Conservation (phyloP, 2,329 filamentous ascomycete genomes). For the Stemphylium beticola region DNA sequence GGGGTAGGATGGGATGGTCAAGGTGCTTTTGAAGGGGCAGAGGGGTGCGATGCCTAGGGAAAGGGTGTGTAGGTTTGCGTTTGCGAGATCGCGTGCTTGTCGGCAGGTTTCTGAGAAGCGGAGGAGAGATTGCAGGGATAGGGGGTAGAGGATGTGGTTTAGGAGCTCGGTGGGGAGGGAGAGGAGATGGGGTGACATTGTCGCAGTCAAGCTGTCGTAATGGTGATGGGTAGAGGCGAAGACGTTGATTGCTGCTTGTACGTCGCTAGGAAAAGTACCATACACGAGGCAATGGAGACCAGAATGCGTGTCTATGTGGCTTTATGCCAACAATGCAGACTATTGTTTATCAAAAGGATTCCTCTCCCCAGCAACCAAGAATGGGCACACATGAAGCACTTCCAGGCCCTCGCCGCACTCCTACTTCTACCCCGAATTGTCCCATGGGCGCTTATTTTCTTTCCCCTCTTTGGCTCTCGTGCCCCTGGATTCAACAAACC, state of each 20-base stretch:
- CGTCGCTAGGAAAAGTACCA: too few species aligned
- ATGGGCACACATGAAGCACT: too few species aligned
- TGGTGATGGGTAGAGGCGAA: too few species aligned
- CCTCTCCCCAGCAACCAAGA: background rate
- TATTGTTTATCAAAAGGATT: background rate
- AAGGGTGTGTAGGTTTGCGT: slow-evolving; percentile 62
- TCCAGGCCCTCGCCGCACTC: too few species aligned
- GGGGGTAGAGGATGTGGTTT: slow-evolving; percentile 38
- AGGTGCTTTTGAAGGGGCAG: slow-evolving; percentile 42
- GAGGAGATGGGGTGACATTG: slow-evolving; percentile 28
- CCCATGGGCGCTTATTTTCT: background rate
- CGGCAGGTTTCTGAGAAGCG: slow-evolving; percentile 43
- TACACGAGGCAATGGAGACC: too few species aligned
- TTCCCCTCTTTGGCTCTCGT: background rate
- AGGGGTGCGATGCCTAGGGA: slow-evolving; percentile 73
- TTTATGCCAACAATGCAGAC: too few species aligned
- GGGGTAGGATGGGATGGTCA: too few species aligned
- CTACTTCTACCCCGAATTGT: background rate
- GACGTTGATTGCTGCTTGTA: too few species aligned
- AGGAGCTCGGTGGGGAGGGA: slow-evolving; percentile 44
- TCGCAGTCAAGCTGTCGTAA: background rate
- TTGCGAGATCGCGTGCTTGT: slow-evolving; percentile 35
- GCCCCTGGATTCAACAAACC: background rate
- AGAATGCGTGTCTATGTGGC: too few species aligned
- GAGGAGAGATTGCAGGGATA: slow-evolving; percentile 42